Conservation (phyloP, 1,284 basidiomycete genomes). For the Exobasidium cylindrosporum region DNA sequence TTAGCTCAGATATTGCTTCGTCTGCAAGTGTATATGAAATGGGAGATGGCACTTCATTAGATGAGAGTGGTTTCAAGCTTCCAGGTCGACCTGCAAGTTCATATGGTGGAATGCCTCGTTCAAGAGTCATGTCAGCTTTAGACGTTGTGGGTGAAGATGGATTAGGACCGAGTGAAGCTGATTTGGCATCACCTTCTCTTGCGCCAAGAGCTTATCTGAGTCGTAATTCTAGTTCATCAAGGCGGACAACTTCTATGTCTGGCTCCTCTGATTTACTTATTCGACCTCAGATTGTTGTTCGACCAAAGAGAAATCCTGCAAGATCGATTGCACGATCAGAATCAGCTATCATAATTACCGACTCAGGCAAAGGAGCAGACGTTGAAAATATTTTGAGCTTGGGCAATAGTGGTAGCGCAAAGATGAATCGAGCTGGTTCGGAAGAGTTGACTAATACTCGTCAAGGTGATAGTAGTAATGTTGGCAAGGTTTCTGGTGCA, state of each 20-base stretch:
- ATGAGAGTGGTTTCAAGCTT: constrained; percentile 4
- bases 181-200: not conserved
- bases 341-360: too few relatives aligned
- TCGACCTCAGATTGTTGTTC: constrained; percentile 9
- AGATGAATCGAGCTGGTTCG: not conserved
- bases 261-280: not conserved
- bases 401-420: not conserved
- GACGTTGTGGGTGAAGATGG: not conserved
- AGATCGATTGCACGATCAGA: not conserved
- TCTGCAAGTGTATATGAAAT: not conserved
- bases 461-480: not conserved
- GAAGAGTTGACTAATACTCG: not conserved
- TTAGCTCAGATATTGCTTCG: not conserved
- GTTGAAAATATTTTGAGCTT: not conserved
- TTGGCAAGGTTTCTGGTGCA: not conserved
- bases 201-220: not conserved
- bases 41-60: not conserved
- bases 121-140: not conserved
- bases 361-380: not conserved
- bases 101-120: not conserved
- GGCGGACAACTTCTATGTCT: constrained; percentile 7
- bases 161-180: not conserved
- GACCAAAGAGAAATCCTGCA: not conserved
- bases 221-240: not conserved
- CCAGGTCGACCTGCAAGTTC: constrained; percentile 7